phyloP scores from a whole-genome alignment of 2,329 filamentous ascomycete species.

The Xylaria sp. region DNA sequence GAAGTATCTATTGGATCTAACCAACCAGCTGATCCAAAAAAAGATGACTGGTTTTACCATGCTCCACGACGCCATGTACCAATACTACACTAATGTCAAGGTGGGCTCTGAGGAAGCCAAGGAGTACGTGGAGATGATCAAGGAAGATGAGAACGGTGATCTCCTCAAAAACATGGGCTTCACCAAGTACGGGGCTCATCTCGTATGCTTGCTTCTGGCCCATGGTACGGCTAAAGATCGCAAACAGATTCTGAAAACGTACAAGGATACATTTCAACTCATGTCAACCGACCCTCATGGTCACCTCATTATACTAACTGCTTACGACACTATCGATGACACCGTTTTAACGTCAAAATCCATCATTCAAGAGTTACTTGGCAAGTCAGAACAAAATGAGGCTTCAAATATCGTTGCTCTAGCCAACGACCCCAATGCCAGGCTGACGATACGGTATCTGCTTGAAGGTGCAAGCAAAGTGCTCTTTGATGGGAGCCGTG shows the following conservation, averaged over 20 bases:
- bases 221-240: slow-evolving; percentile 90
- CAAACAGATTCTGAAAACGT: slow-evolving; percentile 84
- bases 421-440: slow-evolving; percentile 69
- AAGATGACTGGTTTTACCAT: slow-evolving; percentile 97
- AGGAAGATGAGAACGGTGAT: slow-evolving; percentile 89
- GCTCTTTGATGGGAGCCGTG: slow-evolving; percentile 66
- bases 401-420: slow-evolving; percentile 68
- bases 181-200: slow-evolving; percentile 82
- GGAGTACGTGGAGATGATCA: slow-evolving; percentile 88
- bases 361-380: slow-evolving; percentile 85
- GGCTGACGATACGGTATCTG: slow-evolving; percentile 77
- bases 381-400: slow-evolving; percentile 68
- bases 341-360: slow-evolving; percentile 86
- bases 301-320: slow-evolving; percentile 81
- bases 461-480: slow-evolving; percentile 71
- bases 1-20: slow-evolving; percentile 82
- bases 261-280: slow-evolving; percentile 85
- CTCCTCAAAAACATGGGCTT: slow-evolving; percentile 95
- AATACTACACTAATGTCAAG: slow-evolving; percentile 86
- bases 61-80: slow-evolving; percentile 96
- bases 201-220: slow-evolving; percentile 82
- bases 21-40: slow-evolving; percentile 94
- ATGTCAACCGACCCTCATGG: slow-evolving; percentile 83
- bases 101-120: slow-evolving; percentile 79
- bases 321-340: slow-evolving; percentile 92